A percentile compares a stretch with the other conserved stretches of the same genome.
These are phyloP conservation scores for Cyberlindnera subsufficiens DNA, from an alignment of 805 yeast species.

Conservation along the genomic window DNA sequence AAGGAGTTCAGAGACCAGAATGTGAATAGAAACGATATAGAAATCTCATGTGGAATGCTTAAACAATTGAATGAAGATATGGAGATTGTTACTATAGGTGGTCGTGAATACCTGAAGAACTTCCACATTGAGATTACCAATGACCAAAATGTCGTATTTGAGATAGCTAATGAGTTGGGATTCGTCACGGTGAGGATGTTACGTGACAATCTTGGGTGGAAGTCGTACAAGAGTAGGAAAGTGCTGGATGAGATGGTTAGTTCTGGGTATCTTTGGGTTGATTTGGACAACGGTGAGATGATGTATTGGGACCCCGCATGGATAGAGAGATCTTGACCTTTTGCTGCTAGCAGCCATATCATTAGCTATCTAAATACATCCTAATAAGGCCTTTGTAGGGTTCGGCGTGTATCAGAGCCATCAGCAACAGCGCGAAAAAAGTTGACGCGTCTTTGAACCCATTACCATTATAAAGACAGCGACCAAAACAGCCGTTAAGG, in stretches of 20 bases:
- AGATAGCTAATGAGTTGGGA: conserved; percentile 74
- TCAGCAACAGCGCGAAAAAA: neutral
- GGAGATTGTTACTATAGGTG: conserved; percentile 51
- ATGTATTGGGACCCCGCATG: conserved; percentile 74
- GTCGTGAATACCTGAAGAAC: conserved; percentile 43
- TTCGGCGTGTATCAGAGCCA: neutral
- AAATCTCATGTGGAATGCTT: conserved; percentile 47
- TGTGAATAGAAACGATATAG: conserved; percentile 46
- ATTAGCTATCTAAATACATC: too few species aligned
- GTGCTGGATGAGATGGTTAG: conserved; percentile 76
- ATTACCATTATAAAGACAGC: neutral
- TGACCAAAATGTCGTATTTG: conserved; percentile 70
- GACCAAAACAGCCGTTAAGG: conserved; percentile 10
- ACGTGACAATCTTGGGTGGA: conserved; percentile 77
- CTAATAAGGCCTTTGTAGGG: too few species aligned
- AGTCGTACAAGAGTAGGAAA: conserved; percentile 47
- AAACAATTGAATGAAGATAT: conserved; percentile 65
- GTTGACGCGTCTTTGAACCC: neutral
- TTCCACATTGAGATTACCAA: conserved; percentile 56
- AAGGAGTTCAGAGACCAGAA: conserved; percentile 25
- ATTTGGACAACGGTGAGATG: conserved; percentile 37
- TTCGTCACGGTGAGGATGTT: conserved; percentile 60
- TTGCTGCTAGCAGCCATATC: too few species aligned
- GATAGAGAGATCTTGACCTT: conserved; percentile 19
- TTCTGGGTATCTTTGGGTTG: conserved; percentile 84